Evolutionary conservation across 768 basidiomycete species (phyloP), one percentile per base, ranked within the genome.

Genomic region (Auricularia auricula-judae): DNA sequence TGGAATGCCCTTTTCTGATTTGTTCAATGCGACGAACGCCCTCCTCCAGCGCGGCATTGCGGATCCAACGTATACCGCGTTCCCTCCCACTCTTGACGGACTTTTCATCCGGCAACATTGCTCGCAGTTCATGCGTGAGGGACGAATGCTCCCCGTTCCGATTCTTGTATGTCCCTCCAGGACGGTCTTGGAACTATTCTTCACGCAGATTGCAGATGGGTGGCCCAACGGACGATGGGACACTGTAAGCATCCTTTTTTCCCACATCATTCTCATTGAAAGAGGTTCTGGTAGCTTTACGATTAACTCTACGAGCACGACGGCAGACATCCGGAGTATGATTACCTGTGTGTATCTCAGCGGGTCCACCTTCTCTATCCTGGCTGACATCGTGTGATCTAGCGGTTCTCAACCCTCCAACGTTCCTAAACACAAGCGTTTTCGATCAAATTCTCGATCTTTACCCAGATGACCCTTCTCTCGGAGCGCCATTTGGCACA

Each of bases 401-500:
- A 51, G 47, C 47, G 47, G 47, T 51, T 16, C 47, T 51, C 21
- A 51, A 18, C 18, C 67, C 70, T 11, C 68, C 68, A 34, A 65
- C 54, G 3, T 67, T 65, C 3, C 39, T 42, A 68, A 76, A 3
- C 53, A 66, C 14, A 14, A 61, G 61, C 2, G 73, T 72, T 1
- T 67, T 72, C 2, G 67, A 74, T 5, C 66, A 64, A 14, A 35
- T 80, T 0, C 65, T 80, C 0, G 64, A 76, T 21, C 67, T 79
- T 2, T 82, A 82, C 67, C 80, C 80, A 0, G 71, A 79, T 63
- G 69, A 72, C 42, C 77, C 81, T 23, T 70, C 77, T 14, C 65
- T 73, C 36, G 82, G 82, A 2, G 78, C 79, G 0, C 82, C 82
- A 0, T 83, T 76, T 66, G 73, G 73, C 12, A 82, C 81, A 2